Conservation (phyloP, 2,329 filamentous ascomycete genomes). For the Hawksworthiomyces lignivorus region DNA sequence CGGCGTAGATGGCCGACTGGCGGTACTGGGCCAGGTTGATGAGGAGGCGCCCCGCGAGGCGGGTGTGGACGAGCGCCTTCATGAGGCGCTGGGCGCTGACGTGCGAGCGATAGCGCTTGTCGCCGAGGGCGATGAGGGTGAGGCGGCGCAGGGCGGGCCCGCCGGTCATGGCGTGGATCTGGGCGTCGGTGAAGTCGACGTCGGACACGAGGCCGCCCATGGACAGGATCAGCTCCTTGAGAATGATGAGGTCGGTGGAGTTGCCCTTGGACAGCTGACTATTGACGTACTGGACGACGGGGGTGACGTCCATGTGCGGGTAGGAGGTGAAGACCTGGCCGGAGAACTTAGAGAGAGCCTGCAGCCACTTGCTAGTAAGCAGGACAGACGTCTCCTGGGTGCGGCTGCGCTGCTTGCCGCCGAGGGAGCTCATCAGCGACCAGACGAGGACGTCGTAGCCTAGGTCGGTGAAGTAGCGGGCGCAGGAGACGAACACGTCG, state of each 20-base stretch:
- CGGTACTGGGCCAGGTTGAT: constrained; percentile 86
- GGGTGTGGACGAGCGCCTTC: constrained; percentile 67
- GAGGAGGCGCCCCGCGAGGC: constrained; percentile 74
- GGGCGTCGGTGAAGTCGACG: constrained; percentile 78
- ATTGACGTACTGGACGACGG: constrained; percentile 83
- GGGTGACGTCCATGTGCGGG: constrained; percentile 71
- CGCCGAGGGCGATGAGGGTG: constrained; percentile 71
- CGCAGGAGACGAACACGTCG: constrained; percentile 88
- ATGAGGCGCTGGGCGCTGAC: constrained; percentile 73
- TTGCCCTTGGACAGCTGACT: constrained; percentile 76
- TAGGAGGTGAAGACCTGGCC: constrained; percentile 87
- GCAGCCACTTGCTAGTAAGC: constrained; percentile 84
- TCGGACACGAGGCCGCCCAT: constrained; percentile 93
- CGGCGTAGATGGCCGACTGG: constrained; percentile 72
- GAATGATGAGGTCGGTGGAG: constrained; percentile 81
- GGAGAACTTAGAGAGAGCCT: constrained; percentile 82
- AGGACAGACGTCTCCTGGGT: constrained; percentile 56
- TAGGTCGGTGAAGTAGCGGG: constrained; percentile 84
- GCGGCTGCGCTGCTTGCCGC: constrained; percentile 53
- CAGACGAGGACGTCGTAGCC: constrained; percentile 92
- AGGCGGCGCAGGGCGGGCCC: constrained; percentile 72
- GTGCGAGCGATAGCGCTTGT: constrained; percentile 57
- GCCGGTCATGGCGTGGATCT: constrained; percentile 82
- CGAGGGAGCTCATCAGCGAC: constrained; percentile 72
- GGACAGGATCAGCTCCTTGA: constrained; percentile 80